Percentiles rank a stretch among this genome's conserved stretches.
Evolutionary conservation across 495 filamentous ascomycete species (phyloP).

Genomic region (Aspergillus asperescens): DNA sequence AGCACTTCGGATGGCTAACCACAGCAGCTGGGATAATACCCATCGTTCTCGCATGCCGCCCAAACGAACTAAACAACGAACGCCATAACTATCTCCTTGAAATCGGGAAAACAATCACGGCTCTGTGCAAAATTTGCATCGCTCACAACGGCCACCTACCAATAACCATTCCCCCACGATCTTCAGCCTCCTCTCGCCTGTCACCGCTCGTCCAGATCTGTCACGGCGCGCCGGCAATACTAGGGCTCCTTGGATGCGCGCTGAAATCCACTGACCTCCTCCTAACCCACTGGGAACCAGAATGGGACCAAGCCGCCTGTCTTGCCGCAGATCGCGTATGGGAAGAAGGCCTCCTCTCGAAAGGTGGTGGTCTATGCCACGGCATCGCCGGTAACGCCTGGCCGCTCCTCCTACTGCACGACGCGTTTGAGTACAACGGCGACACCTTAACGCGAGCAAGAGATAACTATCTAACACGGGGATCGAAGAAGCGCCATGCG

Average conservation of each 20-base stretch:
- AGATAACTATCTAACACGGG: too few species aligned
- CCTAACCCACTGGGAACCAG: constrained; percentile 31
- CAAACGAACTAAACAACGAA: constrained; percentile 21
- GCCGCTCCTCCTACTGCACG: constrained; percentile 34
- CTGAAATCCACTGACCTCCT: constrained; percentile 26
- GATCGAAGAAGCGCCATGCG: too few species aligned
- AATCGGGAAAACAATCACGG: constrained; percentile 39
- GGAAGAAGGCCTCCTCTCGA: constrained; percentile 45
- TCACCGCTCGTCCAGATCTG: constrained; percentile 44
- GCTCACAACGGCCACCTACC: constrained; percentile 40
- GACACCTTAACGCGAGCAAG: constrained; percentile 21
- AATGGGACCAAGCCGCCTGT: constrained; percentile 37
- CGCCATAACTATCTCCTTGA: constrained; percentile 24
- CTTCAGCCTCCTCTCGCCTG: constrained; percentile 5
- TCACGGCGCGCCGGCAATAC: constrained; percentile 41
- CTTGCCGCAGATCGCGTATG: constrained; percentile 38
- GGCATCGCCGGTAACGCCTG: constrained; percentile 44
- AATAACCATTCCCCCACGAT: constrained; percentile 18
- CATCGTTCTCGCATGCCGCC: constrained; percentile 35
- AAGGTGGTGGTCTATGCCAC: constrained; percentile 46
- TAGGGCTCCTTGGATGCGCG: constrained; percentile 34
- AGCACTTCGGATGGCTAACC: neutral
- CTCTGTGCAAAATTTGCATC: constrained; percentile 33
- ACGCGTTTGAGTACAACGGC: constrained; percentile 30
- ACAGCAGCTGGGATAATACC: constrained; percentile 38